A percentile compares a stretch with the other conserved stretches of the same genome.
These are phyloP conservation scores for Solanum corneliomulleri DNA, from an alignment of 257 asterid species.

Conservation along the genomic window DNA sequence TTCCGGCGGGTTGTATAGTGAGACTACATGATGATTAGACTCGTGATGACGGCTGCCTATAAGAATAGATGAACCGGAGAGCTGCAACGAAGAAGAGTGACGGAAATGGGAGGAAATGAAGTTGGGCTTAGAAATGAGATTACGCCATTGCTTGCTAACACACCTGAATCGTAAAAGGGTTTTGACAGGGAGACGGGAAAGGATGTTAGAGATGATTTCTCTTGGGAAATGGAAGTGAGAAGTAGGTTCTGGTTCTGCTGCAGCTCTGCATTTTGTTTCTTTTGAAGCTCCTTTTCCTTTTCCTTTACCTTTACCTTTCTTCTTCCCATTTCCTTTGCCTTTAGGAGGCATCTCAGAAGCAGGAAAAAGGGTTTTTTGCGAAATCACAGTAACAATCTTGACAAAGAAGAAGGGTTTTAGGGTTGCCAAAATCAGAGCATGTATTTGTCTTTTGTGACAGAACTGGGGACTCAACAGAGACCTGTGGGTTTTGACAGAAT, in stretches of 20 bases:
- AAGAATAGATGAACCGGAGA: not conserved
- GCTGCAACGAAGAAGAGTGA: not conserved
- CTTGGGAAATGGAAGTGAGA: not conserved
- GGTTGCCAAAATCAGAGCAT: not conserved
- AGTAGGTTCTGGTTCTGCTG: not conserved
- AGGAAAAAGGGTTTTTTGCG: not conserved
- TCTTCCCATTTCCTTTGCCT: not conserved
- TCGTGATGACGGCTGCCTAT: not conserved
- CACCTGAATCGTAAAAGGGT: not conserved
- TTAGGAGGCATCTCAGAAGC: not conserved
- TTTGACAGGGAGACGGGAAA: not conserved
- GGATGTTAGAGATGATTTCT: not conserved
- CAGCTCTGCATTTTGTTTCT: not conserved
- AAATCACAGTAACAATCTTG: not conserved
- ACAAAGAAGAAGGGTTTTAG: not conserved
- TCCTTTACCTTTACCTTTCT: not conserved
- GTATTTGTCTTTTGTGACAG: not conserved
- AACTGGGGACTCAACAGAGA: not conserved
- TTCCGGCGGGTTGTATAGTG: not conserved
- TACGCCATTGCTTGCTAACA: not conserved
- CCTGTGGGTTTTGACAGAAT: not conserved
- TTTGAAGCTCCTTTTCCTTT: not conserved
- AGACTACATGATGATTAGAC: not conserved
- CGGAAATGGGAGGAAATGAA: not conserved
- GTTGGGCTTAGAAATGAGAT: not conserved